Base-by-base conservation (phyloP, 129 eudicot genomes). In the Mikania micrantha region DNA sequence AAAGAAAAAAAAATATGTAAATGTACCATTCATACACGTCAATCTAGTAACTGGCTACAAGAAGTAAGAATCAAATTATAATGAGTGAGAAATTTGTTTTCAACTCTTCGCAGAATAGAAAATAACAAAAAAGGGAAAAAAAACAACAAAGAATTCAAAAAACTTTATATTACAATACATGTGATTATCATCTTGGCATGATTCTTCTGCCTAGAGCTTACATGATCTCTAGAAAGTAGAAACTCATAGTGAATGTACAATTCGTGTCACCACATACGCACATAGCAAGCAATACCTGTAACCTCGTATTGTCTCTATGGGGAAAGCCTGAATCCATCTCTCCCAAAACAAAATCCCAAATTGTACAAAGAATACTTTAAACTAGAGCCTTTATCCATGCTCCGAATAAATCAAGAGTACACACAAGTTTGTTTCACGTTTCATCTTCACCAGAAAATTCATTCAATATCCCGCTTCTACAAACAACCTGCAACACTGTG, bases 291-390 rank as follows among this genome's bases (percentile, higher is more conserved):
- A 22, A n/a, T n/a, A n/a, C n/a, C n/a, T n/a, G n/a, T n/a, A n/a
- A n/a, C n/a, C n/a, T n/a, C n/a, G 36, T n/a, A 41, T 32, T 12
- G 38, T 48, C 48, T 28, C 56, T 60, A 28, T 16, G 41, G 31
- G 71, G 16, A 52, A 31, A 41, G 32, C 53, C 54, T 10, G 40
- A 25, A 35, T 41, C 19, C 13, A 29, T 41, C 52, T 64, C 28
- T 25, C 39, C 38, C 9, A 50, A 40, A 24, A 58, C 21, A 60
- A 61, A 50, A 19, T 16, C 20, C 68, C 64, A 60, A 52, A 38
- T 73, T 73, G 60, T 67, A 73, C 83, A 73, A 78, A 59, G 70
- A 69, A 38, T 61, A 36, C 25, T 47, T 47, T 42, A 27, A 56
- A 19, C 53, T 56, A 56, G 22, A 54, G 19, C 42, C 66, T 24